phyloP scores from a whole-genome alignment of 2,329 filamentous ascomycete species.

The Penicillium thymicola region DNA sequence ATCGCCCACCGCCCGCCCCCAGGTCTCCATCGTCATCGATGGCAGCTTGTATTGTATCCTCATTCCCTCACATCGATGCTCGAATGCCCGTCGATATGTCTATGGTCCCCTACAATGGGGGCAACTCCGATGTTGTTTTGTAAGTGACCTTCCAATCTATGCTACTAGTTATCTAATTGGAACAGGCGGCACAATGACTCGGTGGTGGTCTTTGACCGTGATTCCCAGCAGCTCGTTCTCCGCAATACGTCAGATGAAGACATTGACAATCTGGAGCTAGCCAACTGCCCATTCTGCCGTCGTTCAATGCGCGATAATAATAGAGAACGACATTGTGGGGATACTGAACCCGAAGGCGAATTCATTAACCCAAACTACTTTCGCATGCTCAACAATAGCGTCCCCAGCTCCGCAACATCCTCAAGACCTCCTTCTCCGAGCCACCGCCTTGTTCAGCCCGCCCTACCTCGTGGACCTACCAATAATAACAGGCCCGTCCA shows the following conservation, averaged over 20 bases:
- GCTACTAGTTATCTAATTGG: constrained; percentile 12
- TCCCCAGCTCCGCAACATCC: constrained; percentile 48
- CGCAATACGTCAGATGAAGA: constrained; percentile 55
- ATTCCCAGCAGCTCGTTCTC: constrained; percentile 80
- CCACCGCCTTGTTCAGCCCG: constrained; percentile 47
- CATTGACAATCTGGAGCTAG: constrained; percentile 52
- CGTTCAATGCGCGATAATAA: constrained; percentile 61
- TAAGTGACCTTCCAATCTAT: constrained; percentile 26
- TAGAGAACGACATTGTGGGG: constrained; percentile 30
- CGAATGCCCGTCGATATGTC: constrained; percentile 43
- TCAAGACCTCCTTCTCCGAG: constrained; percentile 49
- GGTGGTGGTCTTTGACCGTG: constrained; percentile 84
- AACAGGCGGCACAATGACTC: constrained; percentile 84
- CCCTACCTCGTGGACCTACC: constrained; percentile 45
- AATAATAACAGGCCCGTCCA: constrained; percentile 51
- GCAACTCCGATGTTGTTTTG: constrained; percentile 46
- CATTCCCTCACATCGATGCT: constrained; percentile 2
- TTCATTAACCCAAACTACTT: constrained; percentile 95
- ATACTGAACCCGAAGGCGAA: constrained; percentile 49
- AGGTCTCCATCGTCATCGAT: constrained; percentile 11
- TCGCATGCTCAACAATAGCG: constrained; percentile 73
- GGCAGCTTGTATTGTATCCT: not conserved
- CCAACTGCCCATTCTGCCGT: constrained; percentile 88
- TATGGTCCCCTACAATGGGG: constrained; percentile 42
- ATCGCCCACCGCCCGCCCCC: no score